Conservation (phyloP, 805 yeast genomes). For the Yamadazyma paraphyllophila region DNA sequence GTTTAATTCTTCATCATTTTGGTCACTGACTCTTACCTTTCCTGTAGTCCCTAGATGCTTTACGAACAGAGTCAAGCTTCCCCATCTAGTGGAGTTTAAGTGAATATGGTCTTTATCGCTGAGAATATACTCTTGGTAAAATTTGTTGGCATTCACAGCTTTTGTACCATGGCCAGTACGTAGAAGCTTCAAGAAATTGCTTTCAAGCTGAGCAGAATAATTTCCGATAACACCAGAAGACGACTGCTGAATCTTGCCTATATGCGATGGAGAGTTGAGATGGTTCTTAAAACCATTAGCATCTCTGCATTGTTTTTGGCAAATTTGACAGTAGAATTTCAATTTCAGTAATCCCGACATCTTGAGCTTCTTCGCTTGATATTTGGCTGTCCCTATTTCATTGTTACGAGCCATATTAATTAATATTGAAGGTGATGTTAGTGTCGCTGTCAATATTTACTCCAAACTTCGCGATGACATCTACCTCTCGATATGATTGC, state of each 20-base stretch:
- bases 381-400: constrained; percentile 53
- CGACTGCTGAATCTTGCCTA: constrained; percentile 45
- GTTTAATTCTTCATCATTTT: constrained; percentile 24
- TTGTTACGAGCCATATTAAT: constrained; percentile 3
- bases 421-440: too few species aligned
- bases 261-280: constrained; percentile 76
- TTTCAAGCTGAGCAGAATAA: constrained; percentile 58
- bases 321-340: constrained; percentile 85
- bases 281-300: constrained; percentile 95
- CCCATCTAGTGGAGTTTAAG: constrained; percentile 86
- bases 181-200: constrained; percentile 62
- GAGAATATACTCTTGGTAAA: constrained; percentile 82
- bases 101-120: constrained; percentile 81
- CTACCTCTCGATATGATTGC: background rate
- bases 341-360: constrained; percentile 83
- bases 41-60: constrained; percentile 58
- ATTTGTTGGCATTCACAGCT: constrained; percentile 72
- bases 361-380: constrained; percentile 72
- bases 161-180: constrained; percentile 78
- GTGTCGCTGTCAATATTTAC: too few species aligned
- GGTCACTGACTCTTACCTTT: constrained; percentile 47
- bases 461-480: background rate
- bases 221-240: constrained; percentile 47
- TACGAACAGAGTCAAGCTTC: constrained; percentile 65
- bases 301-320: constrained; percentile 92